Percentiles rank a stretch among this genome's conserved stretches.
Evolutionary conservation across 768 basidiomycete species (phyloP).

Genomic region (Kwoniella pini): DNA sequence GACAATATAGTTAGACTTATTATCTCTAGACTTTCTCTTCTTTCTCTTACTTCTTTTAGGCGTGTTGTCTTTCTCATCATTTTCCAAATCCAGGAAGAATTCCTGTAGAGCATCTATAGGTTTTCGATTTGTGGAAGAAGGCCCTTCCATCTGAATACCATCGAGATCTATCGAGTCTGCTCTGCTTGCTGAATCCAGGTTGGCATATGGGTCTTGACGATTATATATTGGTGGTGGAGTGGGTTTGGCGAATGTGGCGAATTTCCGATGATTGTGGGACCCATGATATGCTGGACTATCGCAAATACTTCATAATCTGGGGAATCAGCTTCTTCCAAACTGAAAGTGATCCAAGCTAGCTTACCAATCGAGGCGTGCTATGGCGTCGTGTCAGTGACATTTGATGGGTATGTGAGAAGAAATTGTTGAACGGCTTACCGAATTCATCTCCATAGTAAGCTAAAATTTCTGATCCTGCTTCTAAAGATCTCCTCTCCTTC

Average conservation of each 20-base stretch:
- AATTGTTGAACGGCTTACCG: not conserved
- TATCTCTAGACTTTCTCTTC: not conserved
- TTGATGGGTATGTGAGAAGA: too few species aligned
- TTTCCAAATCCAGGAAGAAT: too few species aligned
- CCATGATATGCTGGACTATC: not conserved
- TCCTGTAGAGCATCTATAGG: not conserved
- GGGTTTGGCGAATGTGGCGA: not conserved
- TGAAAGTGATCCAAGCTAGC: not conserved
- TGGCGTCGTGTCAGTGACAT: not conserved
- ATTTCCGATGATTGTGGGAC: not conserved
- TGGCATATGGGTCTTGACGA: not conserved
- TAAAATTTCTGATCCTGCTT: slow-evolving; percentile 2
- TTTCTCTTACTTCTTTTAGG: not conserved
- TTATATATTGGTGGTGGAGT: not conserved
- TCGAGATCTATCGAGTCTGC: slow-evolving; percentile 2
- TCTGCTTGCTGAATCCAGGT: not conserved
- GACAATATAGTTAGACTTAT: too few species aligned
- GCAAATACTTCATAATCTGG: not conserved
- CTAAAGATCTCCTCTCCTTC: not conserved
- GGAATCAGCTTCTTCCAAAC: too few species aligned
- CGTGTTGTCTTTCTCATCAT: too few species aligned
- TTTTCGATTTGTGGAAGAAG: not conserved
- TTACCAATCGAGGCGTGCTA: slow-evolving; percentile 1
- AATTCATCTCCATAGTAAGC: slow-evolving; percentile 10
- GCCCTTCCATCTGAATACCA: not conserved